phyloP scores from a whole-genome alignment of 495 filamentous ascomycete genomes.

The Neurospora sp. region DNA sequence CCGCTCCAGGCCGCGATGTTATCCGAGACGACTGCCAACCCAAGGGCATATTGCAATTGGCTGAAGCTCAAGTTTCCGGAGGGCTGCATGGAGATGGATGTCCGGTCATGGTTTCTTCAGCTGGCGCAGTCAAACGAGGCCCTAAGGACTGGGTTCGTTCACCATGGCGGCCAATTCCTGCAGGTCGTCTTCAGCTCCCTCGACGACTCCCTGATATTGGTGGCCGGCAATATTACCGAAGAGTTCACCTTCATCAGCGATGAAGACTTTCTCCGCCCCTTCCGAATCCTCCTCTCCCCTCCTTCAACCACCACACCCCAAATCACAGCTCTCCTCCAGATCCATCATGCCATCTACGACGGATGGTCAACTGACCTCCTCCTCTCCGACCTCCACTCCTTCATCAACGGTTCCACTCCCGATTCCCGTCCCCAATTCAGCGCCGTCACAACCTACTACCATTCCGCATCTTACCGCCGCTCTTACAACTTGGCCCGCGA shows the following conservation, averaged over 20 bases:
- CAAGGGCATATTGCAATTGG: slow-evolving; percentile 63
- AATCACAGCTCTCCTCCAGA: slow-evolving; percentile 33
- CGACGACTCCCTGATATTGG: slow-evolving; percentile 28
- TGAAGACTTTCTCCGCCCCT: slow-evolving; percentile 43
- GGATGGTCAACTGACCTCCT: slow-evolving; percentile 76
- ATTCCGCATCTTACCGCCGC: slow-evolving; percentile 9
- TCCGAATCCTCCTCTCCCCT: slow-evolving; percentile 42
- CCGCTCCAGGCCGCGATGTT: slow-evolving; percentile 72
- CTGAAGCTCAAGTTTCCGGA: slow-evolving; percentile 46
- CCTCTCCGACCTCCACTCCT: slow-evolving; percentile 49
- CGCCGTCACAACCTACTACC: slow-evolving; percentile 33
- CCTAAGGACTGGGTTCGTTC: slow-evolving; percentile 59
- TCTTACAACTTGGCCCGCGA: slow-evolving; percentile 24
- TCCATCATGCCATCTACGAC: slow-evolving; percentile 76
- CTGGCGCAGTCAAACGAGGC: slow-evolving; percentile 51
- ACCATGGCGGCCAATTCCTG: slow-evolving; percentile 40
- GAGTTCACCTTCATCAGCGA: slow-evolving; percentile 17
- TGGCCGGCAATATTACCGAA: slow-evolving; percentile 11
- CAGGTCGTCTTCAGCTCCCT: slow-evolving; percentile 53
- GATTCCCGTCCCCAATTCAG: slow-evolving; percentile 42
- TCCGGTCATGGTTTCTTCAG: slow-evolving; percentile 37
- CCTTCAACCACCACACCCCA: slow-evolving; percentile 1
- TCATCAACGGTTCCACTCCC: slow-evolving; percentile 14
- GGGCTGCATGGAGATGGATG: slow-evolving; percentile 10
- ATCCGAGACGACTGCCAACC: slow-evolving; percentile 47